These are phyloP conservation scores for Cardamine chenopodiifolia DNA, from an alignment of 345 rosid genomes.

Conservation along the genomic window DNA sequence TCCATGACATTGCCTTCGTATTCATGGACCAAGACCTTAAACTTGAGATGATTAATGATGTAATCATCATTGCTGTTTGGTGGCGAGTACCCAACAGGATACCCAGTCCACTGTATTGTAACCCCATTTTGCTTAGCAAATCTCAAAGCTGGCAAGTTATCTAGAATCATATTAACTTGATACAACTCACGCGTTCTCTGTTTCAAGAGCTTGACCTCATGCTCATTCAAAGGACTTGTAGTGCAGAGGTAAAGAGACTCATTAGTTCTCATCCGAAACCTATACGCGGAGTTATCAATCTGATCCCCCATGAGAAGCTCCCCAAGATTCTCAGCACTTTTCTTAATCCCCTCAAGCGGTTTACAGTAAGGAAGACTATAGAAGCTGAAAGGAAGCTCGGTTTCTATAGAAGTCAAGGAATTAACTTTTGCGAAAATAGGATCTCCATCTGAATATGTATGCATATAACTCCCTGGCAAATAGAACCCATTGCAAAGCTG, in stretches of 20 bases:
- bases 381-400: constrained; percentile 83
- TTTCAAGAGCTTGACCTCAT: constrained; percentile 83
- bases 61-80: constrained; percentile 73
- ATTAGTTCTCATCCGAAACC: constrained; percentile 68
- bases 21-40: constrained; percentile 74
- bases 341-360: constrained; percentile 62
- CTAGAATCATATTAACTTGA: constrained; percentile 87
- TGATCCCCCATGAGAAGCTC: constrained; percentile 93
- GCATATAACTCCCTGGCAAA: constrained; percentile 89
- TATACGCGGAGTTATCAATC: constrained; percentile 82
- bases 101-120: constrained; percentile 85
- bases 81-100: constrained; percentile 73
- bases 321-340: constrained; percentile 88
- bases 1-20: constrained; percentile 72
- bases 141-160: constrained; percentile 85
- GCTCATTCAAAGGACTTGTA: constrained; percentile 58
- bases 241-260: constrained; percentile 77
- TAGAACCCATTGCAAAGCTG: constrained; percentile 69
- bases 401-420: constrained; percentile 89
- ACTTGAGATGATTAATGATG: constrained; percentile 80
- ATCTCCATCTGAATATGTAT: constrained; percentile 60
- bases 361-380: constrained; percentile 80
- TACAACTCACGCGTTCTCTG: constrained; percentile 80
- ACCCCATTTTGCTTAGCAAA: constrained; percentile 66
- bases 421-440: constrained; percentile 66